These are phyloP conservation scores for Cyclostephanos invisitatus DNA, from an alignment of 108 stramenopile genomes.

Conservation along the genomic window DNA sequence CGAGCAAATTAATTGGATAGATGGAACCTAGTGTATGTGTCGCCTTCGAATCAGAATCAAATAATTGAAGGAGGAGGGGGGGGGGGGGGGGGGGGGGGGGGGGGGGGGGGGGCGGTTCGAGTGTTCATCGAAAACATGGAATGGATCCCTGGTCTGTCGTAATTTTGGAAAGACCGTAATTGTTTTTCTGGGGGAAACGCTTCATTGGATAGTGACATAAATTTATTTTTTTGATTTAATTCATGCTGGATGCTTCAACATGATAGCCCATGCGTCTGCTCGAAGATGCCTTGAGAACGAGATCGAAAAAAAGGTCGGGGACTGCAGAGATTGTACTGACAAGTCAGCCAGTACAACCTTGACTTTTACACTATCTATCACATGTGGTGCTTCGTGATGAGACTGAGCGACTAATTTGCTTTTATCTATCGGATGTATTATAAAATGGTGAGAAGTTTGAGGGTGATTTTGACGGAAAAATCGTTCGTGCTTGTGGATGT, in stretches of 20 bases:
- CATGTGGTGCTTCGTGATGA: no score
- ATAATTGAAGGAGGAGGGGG: not conserved
- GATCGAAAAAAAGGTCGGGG: no score
- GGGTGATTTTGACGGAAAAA: no score
- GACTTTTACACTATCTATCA: not conserved
- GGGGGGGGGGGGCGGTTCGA: not conserved
- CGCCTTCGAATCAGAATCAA: not conserved
- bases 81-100: not conserved
- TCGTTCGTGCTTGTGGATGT: no score
- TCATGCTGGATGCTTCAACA: not conserved
- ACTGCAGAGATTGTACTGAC: no score
- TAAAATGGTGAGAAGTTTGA: no score
- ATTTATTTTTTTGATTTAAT: not conserved
- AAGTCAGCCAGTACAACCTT: not conserved
- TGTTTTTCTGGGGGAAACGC: not conserved
- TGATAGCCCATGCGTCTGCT: not conserved
- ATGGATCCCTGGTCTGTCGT: no score
- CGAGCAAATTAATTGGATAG: constrained; percentile 3
- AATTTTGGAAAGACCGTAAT: not conserved
- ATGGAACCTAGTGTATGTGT: not conserved
- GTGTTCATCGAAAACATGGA: not conserved
- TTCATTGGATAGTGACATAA: constrained; percentile 1
- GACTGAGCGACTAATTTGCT: no score
- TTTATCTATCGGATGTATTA: no score
- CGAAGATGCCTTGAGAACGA: no score